These are phyloP conservation scores for Plantago ovata DNA, from an alignment of 257 asterid species.

Conservation along the genomic window DNA sequence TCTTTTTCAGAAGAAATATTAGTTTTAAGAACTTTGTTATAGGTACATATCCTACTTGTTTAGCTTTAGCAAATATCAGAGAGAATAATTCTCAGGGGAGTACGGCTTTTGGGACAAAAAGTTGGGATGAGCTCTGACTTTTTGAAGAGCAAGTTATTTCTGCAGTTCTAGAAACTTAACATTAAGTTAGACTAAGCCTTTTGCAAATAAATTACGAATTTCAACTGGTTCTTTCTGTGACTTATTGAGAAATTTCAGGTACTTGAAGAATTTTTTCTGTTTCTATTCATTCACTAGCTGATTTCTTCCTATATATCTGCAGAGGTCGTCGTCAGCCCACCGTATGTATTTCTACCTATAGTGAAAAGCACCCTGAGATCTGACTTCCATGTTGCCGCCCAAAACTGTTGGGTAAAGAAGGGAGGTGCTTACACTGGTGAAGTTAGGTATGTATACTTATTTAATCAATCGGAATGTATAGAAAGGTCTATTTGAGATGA, in stretches of 20 bases:
- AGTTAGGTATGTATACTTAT: slow-evolving; percentile 55
- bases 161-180: background rate
- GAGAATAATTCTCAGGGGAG: background rate
- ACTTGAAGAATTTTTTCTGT: background rate
- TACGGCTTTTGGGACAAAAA: too few relatives aligned
- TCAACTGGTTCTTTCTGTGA: background rate
- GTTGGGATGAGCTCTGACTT: too few relatives aligned
- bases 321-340: slow-evolving; percentile 99
- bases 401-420: slow-evolving; percentile 97
- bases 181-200: background rate
- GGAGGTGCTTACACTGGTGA: slow-evolving; percentile 99
- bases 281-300: slow-evolving; percentile 5
- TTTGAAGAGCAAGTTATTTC: too few relatives aligned
- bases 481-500: background rate
- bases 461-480: background rate
- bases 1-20: background rate
- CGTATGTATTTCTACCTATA: slow-evolving; percentile 73
- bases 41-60: background rate
- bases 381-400: slow-evolving; percentile 94
- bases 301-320: slow-evolving; percentile 21
- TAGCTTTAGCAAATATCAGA: background rate
- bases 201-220: background rate
- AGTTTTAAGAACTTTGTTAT: background rate
- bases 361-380: slow-evolving; percentile 62
- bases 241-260: background rate